Base-by-base conservation (phyloP, 805 yeast species). In the Starmerella floricola region DNA sequence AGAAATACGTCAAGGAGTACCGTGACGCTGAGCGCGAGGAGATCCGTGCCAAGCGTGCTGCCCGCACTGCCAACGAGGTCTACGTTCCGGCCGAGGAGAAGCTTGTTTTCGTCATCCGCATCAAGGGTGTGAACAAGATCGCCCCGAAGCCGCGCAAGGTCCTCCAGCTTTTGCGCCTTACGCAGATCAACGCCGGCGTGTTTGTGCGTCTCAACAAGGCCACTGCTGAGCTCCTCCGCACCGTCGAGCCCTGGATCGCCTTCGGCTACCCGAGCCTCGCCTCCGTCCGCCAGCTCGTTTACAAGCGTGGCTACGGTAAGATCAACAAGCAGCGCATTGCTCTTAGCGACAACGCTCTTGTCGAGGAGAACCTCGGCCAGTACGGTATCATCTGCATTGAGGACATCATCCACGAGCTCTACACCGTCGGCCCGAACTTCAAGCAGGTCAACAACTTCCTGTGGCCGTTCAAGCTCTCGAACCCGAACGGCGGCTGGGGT, bases 81-180 rank as follows among this genome's bases (percentile, higher is more conserved):
- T 85, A 77, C 76, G 93, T 85, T 62, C 85, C 78, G 64, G 95
- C 94, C 69, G 88, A 87, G 78, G 77, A 79, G 64, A 86, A 84
- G 72, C 80, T 87, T 64, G 94, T 84, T 57, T 85, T 87, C 69
- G 94, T 87, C 64, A 78, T 87, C 69, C 85, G 97, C 81, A 87
- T 87, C 79, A 87, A 87, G 88, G 96, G 96, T 87, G 84, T 87
- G 70, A 82, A 75, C 87, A 87, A 86, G 81, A 85, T 87, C 62
- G 83, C 95, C 65, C 95, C 96, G 65, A 87, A 87, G 81, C 95
- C 95, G 78, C 86, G 95, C 83, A 87, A 87, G 83, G 94, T 87
- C 62, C 70, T 85, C 69, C 95, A 56, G 50, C 78, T 86, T 67
- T 75, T 84, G 69, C 80, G 95, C 77, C 78, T 85, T 70, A 75